Percentiles rank a stretch among this genome's conserved stretches.
Conservation (phyloP, 1,284 basidiomycete genomes). For the Pseudozyma tsukubaensis region DNA sequence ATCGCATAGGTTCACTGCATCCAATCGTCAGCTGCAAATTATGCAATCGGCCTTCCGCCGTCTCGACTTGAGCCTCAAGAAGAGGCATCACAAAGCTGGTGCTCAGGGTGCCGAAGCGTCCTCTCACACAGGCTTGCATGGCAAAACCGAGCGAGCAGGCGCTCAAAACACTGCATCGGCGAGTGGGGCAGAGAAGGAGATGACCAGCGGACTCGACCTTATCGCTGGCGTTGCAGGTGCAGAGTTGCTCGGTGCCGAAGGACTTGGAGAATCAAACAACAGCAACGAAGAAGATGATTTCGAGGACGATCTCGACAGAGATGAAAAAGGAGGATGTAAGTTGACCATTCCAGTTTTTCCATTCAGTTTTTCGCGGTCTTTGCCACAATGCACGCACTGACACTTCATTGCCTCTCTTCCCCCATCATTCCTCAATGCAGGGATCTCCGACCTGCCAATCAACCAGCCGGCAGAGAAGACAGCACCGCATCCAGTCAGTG, state of each 20-base stretch:
- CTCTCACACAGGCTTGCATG: slow-evolving; percentile 6
- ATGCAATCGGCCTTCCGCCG: slow-evolving; percentile 47
- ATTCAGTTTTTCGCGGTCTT: not conserved
- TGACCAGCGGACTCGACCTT: slow-evolving; percentile 45
- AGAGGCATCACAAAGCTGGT: slow-evolving; percentile 29
- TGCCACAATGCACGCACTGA: not conserved
- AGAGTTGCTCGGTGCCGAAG: slow-evolving; percentile 34
- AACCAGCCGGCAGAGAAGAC: slow-evolving; percentile 49
- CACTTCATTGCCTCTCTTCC: not conserved
- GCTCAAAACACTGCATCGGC: slow-evolving; percentile 5
- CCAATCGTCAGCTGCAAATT: slow-evolving; percentile 50
- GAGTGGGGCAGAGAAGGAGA: slow-evolving; percentile 21
- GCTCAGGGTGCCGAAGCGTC: slow-evolving; percentile 1
- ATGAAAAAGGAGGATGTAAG: slow-evolving; percentile 42
- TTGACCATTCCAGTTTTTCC: not conserved
- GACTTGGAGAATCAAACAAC: slow-evolving; percentile 24
- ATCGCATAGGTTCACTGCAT: slow-evolving; percentile 39
- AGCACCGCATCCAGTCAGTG: slow-evolving; percentile 42
- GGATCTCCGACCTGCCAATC: slow-evolving; percentile 52
- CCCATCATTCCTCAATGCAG: not conserved
- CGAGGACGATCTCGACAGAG: slow-evolving; percentile 32
- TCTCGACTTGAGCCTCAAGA: slow-evolving; percentile 43
- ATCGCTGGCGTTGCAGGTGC: slow-evolving; percentile 49
- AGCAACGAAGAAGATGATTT: slow-evolving; percentile 45
- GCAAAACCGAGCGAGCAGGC: slow-evolving; percentile 5